These are phyloP conservation scores for Coleophoma crateriformis DNA, from an alignment of 2,329 filamentous ascomycete genomes.

Conservation along the genomic window DNA sequence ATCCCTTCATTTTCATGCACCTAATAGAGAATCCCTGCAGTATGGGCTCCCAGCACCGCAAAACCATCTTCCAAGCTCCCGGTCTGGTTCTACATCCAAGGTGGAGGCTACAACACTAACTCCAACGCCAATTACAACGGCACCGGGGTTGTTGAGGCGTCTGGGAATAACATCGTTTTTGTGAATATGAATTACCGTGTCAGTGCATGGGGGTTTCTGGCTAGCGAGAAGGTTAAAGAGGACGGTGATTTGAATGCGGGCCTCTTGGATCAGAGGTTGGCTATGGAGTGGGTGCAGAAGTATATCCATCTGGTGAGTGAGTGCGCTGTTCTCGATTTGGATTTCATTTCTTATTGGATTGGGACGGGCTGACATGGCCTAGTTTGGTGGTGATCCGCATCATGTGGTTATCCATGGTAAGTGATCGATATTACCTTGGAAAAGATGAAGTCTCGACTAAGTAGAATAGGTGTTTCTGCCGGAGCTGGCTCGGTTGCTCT, in stretches of 20 bases:
- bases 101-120: constrained; percentile 39
- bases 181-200: constrained; percentile 62
- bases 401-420: constrained; percentile 40
- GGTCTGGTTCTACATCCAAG: constrained; percentile 49
- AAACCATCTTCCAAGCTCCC: constrained; percentile 38
- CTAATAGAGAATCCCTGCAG: no score
- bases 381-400: constrained; percentile 38
- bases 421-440: no score
- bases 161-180: constrained; percentile 41
- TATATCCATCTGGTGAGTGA: constrained; percentile 43
- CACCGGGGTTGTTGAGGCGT: constrained; percentile 37
- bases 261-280: constrained; percentile 55
- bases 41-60: constrained; percentile 36
- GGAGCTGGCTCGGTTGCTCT: constrained; percentile 39
- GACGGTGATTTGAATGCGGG: constrained; percentile 58
- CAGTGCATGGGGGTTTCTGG: constrained; percentile 56
- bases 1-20: no score
- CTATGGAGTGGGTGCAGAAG: constrained; percentile 55
- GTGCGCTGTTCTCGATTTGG: no score
- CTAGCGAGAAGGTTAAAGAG: constrained; percentile 45
- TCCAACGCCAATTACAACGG: constrained; percentile 49
- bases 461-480: constrained; percentile 27
- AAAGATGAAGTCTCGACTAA: no score
- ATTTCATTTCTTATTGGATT: no score
- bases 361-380: neutral